phyloP scores from a whole-genome alignment of 441 rosid species.

The Pelargonium myrrhifolium region DNA sequence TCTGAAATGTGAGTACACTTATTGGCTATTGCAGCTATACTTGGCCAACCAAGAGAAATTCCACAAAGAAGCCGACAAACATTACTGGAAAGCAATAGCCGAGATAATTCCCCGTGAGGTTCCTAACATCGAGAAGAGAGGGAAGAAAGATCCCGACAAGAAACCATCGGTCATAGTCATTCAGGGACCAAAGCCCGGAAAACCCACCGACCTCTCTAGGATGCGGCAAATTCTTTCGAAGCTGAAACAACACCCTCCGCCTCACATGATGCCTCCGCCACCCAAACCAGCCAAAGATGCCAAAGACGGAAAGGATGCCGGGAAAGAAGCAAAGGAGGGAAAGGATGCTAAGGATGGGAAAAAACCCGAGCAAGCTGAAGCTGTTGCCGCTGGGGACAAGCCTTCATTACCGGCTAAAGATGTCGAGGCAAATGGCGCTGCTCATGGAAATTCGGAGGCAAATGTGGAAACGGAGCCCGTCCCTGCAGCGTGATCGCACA shows the following conservation, averaged over 20 bases:
- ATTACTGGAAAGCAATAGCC: constrained; percentile 89
- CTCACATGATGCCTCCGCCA: neutral
- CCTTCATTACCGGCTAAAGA: neutral
- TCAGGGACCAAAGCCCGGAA: constrained; percentile 96
- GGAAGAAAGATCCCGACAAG: constrained; percentile 71
- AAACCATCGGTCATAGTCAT: constrained; percentile 52
- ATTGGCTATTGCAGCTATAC: constrained; percentile 37
- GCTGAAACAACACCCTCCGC: neutral
- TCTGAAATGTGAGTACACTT: neutral
- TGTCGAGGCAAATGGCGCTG: neutral
- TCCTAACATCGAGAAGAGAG: constrained; percentile 70
- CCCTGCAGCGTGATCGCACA: too few species aligned
- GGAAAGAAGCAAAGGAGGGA: neutral
- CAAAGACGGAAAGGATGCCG: neutral
- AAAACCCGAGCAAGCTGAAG: neutral
- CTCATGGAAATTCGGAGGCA: too few species aligned
- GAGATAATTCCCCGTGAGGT: constrained; percentile 85
- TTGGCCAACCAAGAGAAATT: constrained; percentile 83
- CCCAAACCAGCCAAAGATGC: neutral
- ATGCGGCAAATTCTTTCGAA: constrained; percentile 65
- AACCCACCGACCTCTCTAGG: constrained; percentile 82
- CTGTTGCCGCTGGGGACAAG: neutral
- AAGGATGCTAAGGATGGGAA: neutral
- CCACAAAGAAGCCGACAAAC: constrained; percentile 75
- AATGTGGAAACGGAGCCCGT: too few species aligned